These are phyloP conservation scores for Porphyrellus cyaneotinctus DNA, from an alignment of 768 basidiomycete species.

Conservation along the genomic window DNA sequence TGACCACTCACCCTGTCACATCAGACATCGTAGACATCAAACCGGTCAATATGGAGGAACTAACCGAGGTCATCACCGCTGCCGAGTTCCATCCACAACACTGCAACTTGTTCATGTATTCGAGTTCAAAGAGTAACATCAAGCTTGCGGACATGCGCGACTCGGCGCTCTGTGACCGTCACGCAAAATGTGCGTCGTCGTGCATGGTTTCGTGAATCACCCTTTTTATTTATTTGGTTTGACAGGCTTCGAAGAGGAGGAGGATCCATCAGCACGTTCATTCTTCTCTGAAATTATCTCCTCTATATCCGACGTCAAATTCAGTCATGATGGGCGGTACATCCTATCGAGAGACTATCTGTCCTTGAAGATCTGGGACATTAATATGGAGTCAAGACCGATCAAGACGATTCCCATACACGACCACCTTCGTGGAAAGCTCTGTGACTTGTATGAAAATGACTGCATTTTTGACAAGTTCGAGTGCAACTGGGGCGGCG, in stretches of 20 bases:
- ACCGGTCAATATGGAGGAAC: constrained; percentile 98
- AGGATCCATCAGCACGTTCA: constrained; percentile 93
- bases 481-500: constrained; percentile 96
- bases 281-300: constrained; percentile 99
- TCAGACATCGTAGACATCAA: constrained; percentile 99
- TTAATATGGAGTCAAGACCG: constrained; percentile 97
- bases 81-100: constrained; percentile 97
- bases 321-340: constrained; percentile 95
- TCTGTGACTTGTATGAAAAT: constrained; percentile 98
- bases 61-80: constrained; percentile 99
- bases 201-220: background rate
- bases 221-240: constrained; percentile 15
- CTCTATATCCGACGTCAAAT: constrained; percentile 99
- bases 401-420: constrained; percentile 98
- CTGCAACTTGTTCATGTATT: constrained; percentile 99
- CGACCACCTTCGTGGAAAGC: constrained; percentile 93
- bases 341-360: constrained; percentile 96
- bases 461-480: constrained; percentile 99
- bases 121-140: constrained; percentile 98
- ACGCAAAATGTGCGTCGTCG: constrained; percentile 81
- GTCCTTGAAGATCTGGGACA: constrained; percentile 98
- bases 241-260: constrained; percentile 96
- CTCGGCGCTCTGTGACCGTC: constrained; percentile 91
- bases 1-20: constrained; percentile 1
- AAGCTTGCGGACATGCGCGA: constrained; percentile 99